Evolutionary conservation across 352 stramenopile species (phyloP), one percentile per base, ranked within the genome.

Genomic region (Globisporangium nunn): DNA sequence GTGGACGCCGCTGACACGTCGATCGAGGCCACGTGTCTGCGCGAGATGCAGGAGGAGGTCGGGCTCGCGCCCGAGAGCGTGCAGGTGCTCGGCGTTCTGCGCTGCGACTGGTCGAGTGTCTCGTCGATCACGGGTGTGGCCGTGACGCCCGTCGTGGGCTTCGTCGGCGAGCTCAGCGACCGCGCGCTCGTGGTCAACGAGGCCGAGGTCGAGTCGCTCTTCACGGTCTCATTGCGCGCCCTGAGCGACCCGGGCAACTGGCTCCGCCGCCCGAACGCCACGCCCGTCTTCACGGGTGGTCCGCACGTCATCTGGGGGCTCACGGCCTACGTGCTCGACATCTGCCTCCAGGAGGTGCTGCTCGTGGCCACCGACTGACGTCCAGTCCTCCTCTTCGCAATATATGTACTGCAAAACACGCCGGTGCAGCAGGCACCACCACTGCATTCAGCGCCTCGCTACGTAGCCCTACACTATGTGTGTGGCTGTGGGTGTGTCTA

Each of bases 11-110:
- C 81, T 39, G 75, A 97, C 62, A 92, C 78, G 57, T 97, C 88
- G 35, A 98, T 99, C 61, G 87, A 98, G 48, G 77, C 87, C 57
- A 98, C 96, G n/a, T 98, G 93, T 67, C 71, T 99, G 33, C 81
- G 96, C 28, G 96, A 99, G 73, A 98, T 99, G 94, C 91, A 98
- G 50, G 96, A 99, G 74, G 96, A 99, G 71, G 95, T 99, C 55
- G 95, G 91, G 1, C 78, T 98, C 53, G 74, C 68, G 0, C 68
- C 81, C 2, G 71, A 88, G 44, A 66, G 67, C 15, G 75, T 97
- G n/a, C 85, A 94, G 52, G 93, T 98, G 30, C 75, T 99, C 2
- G 96, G 96, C 12, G 87, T 98, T 17, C 64, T 91, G 40, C 84
- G 96, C 45, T 98, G 96, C 64, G 97, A 99, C 76, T 99, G 96